A percentile compares a stretch with the other conserved stretches of the same genome.
These are phyloP conservation scores for Coemansia asiatica DNA, from an alignment of 192 early-diverging fungal species.

Conservation along the genomic window DNA sequence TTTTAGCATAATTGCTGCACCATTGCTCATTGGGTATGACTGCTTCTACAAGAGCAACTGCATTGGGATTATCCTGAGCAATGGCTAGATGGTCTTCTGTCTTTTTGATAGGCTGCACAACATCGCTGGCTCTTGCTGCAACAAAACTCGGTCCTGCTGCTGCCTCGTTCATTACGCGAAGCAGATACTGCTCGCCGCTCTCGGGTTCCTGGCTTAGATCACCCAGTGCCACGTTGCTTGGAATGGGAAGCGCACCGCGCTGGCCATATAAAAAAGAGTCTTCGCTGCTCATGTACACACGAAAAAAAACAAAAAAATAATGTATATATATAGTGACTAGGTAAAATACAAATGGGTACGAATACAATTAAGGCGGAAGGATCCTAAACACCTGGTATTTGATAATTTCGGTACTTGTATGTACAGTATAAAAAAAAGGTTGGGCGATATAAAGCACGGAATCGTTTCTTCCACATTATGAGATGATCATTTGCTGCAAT, in stretches of 20 bases:
- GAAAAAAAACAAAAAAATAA: too few species aligned
- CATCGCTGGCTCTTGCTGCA: constrained; percentile 1
- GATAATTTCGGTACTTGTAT: too few species aligned
- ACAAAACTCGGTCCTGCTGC: constrained; percentile 25
- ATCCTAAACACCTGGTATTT: too few species aligned
- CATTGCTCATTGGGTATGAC: constrained; percentile 11
- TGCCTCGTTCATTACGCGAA: constrained; percentile 39
- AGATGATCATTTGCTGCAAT: too few species aligned
- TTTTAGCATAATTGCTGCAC: constrained; percentile 13
- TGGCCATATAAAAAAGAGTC: constrained; percentile 17
- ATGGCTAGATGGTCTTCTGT: too few species aligned
- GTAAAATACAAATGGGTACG: too few species aligned
- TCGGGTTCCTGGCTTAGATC: constrained; percentile 32
- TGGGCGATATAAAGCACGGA: too few species aligned
- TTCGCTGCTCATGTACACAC: not conserved
- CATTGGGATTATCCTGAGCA: too few species aligned
- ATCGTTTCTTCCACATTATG: too few species aligned
- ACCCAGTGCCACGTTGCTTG: constrained; percentile 18
- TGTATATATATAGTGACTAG: not conserved
- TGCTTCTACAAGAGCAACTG: not conserved
- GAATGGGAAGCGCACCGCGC: constrained; percentile 37
- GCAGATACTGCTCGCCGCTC: constrained; percentile 50
- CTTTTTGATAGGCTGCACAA: not conserved
- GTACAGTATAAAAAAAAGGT: too few species aligned
- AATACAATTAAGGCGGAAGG: too few species aligned